Evolutionary conservation across 148 eudicot species (phyloP).

Genomic region (Persicaria maculosa): DNA sequence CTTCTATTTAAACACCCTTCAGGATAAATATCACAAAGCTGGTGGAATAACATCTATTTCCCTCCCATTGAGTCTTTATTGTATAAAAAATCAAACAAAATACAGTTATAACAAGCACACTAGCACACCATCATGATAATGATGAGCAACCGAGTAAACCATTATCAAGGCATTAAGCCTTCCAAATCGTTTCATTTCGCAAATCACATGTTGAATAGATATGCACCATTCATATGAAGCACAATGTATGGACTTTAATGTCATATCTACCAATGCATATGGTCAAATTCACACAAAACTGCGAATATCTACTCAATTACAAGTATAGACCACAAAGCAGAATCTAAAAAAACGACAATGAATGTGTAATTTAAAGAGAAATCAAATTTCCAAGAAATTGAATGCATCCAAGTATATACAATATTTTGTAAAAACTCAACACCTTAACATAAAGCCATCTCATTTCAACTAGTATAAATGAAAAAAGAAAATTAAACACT

Average conservation of each 20-base stretch:
- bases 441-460: neutral
- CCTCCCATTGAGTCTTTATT: neutral
- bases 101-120: neutral
- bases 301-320: neutral
- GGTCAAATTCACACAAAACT: neutral
- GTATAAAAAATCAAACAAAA: neutral
- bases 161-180: no score
- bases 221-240: neutral
- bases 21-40: neutral
- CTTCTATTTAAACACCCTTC: neutral
- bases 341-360: neutral
- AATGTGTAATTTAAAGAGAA: neutral
- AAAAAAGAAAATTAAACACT: neutral
- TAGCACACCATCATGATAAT: neutral
- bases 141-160: neutral
- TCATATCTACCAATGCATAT: neutral
- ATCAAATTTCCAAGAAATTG: neutral
- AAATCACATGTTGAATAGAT: neutral
- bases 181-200: no score
- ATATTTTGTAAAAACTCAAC: neutral
- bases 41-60: neutral
- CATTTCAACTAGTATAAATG: neutral
- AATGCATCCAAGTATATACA: neutral
- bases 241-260: neutral
- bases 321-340: constrained; percentile 1